Base-by-base conservation (phyloP, 2,329 filamentous ascomycete genomes). In the Lachnellula occidentalis region DNA sequence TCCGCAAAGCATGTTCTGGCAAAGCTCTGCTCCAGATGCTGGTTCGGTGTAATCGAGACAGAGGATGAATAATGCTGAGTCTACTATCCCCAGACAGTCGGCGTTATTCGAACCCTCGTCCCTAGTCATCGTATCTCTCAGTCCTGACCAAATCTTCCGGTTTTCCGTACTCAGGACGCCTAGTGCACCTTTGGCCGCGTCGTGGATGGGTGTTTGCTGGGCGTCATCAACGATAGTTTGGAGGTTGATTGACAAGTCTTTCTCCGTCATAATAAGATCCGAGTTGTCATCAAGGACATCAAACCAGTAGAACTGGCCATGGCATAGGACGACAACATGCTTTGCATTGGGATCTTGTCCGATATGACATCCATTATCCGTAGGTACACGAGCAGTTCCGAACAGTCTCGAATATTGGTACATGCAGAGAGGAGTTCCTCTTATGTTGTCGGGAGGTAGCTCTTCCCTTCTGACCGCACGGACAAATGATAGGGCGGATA, bases 281-380 rank as follows among this genome's bases (percentile, higher is more conserved):
- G 88, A 88, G 71, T 96, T 95, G 62, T 92, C 87, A 64, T 99
- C 94, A 17, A 99, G 77, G 2, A 96, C 92, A 70, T 99, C 94
- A 65, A 99, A 99, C 92, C 92, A 97, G 73, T 99, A 99, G 67
- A 97, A 92, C 63, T 99, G 94, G 1, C 94, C 94, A 61, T 92
- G 89, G 68, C 90, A 95, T 73, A 97, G 80, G 43, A 97, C 90
- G 9, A 96, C 88, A 37, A 99, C 78, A 70, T 99, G 94, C 73
- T 91, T 95, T 3, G 92, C 90, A n/a, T 86, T 82, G 0, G 91
- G 88, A 66, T 97, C 92, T 69, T 97, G 92, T 60, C 92, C 91
- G 66, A 99, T 97, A 64, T 96, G 88, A 69, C 94, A 99, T 5
- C 94, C 94, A 68, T 94, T 86, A 31, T 95, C 90, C 0, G 92